Base-by-base conservation (phyloP, 257 asterid species). In the Nemophila menziesii region DNA sequence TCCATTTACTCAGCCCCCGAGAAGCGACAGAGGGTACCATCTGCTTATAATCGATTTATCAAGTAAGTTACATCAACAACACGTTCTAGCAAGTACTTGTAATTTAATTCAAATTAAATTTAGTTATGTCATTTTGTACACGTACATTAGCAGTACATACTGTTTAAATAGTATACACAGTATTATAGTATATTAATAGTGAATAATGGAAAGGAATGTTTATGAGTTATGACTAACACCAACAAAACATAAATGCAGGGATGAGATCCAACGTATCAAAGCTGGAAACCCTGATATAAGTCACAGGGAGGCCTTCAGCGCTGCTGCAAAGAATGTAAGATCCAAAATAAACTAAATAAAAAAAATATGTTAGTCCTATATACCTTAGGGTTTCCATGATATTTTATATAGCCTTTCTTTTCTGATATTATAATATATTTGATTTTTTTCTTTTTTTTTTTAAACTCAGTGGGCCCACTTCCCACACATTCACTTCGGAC, bases 261-360 rank as follows among this genome's bases (percentile, higher is more conserved):
- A 89, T 72, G 97, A 89, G 84, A 89, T 89, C 90, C 97, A 89
- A 72, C 95, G 97, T 60, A 89, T 89, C 84, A 89, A 89, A 75
- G 95, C 97, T 46, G 95, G 86, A 70, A 89, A 89, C 78, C 97
- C 97, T 62, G 97, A 89, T 80, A 89, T 89, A 17, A 89, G 95
- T 54, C 97, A 89, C 74, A 89, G 97, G 78, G 95, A 89, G 66
- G 97, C 97, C 52, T 89, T 89, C 74, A 89, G 97, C 61, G 97
- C 97, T 4, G 97, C 97, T 49, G 97, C 97, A 45, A 89, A 89
- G 73, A 89, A 89, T 78, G 97, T 89, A 74, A 73, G 96, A 78
- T 73, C 74, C 79, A 72, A 67, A 51, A 66, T n/a, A 44, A 48
- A 22, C 18, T 22, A 41, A 49, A 33, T 49, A 29, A n/a, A 11